These are phyloP conservation scores for Plasmopara halstedii DNA, from an alignment of 352 stramenopile species.

Conservation along the genomic window DNA sequence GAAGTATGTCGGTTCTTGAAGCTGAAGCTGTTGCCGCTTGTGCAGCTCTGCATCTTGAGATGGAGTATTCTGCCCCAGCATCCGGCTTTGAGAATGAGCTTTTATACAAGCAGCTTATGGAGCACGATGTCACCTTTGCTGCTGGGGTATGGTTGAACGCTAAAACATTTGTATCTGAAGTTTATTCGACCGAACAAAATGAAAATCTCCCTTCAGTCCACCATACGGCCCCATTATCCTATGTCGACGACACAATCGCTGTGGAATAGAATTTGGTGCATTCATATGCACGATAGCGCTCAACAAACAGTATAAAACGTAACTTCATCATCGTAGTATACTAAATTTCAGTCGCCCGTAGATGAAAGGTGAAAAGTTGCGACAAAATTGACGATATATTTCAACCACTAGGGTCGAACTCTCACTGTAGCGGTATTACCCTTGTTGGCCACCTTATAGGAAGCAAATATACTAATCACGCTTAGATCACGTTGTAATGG, in stretches of 20 bases:
- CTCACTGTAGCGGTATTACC: too few species aligned
- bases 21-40: conserved; percentile 23
- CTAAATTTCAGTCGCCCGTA: too few species aligned
- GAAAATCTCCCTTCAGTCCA: background rate
- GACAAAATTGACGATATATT: too few species aligned
- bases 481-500: too few species aligned
- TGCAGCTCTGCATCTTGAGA: conserved; percentile 1
- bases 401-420: too few species aligned
- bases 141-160: conserved; percentile 46
- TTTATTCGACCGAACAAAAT: conserved; percentile 24
- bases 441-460: too few species aligned
- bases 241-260: conserved; percentile 16
- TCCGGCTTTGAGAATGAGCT: conserved; percentile 54
- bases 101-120: conserved; percentile 26
- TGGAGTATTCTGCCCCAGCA: conserved; percentile 36
- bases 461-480: too few species aligned
- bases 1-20: conserved; percentile 22
- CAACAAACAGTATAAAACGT: too few species aligned
- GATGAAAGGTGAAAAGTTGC: too few species aligned
- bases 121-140: conserved; percentile 17
- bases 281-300: too few species aligned
- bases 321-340: too few species aligned
- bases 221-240: background rate
- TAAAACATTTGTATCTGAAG: conserved; percentile 25
- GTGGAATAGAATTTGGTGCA: too few species aligned